These are phyloP conservation scores for Stachybotrys elegans DNA, from an alignment of 2,329 filamentous ascomycete genomes.

Conservation along the genomic window DNA sequence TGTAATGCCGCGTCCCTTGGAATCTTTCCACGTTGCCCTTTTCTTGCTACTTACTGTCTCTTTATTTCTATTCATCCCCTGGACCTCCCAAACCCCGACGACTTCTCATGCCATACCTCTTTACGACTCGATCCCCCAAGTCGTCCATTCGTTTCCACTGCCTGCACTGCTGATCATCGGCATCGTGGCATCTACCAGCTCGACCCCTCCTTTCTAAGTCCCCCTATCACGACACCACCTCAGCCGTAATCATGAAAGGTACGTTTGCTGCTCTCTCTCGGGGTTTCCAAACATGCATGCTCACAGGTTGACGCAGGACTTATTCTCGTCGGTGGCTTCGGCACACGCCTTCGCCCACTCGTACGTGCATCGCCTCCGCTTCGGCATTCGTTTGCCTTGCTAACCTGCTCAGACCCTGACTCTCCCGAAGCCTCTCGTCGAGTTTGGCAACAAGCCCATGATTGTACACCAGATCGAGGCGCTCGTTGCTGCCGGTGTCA, in stretches of 20 bases:
- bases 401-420: conserved; percentile 76
- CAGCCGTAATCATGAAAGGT: conserved; percentile 31
- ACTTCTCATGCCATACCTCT: too few relatives aligned
- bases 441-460: conserved; percentile 99
- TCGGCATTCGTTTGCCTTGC: conserved; percentile 10
- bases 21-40: conserved; percentile 23
- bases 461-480: conserved; percentile 97
- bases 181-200: too few relatives aligned
- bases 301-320: conserved; percentile 59
- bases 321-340: conserved; percentile 98
- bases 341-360: conserved; percentile 93
- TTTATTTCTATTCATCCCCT: not conserved
- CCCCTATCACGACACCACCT: conserved; percentile 10
- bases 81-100: not conserved
- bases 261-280: conserved; percentile 9
- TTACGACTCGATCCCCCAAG: too few relatives aligned
- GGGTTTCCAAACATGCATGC: not conserved
- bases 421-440: conserved; percentile 93
- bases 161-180: conserved; percentile 15
- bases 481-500: conserved; percentile 87
- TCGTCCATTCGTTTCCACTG: conserved; percentile 5
- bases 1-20: conserved; percentile 4
- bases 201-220: conserved; percentile 12
- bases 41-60: conserved; percentile 7
- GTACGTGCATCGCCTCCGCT: conserved; percentile 45